These are phyloP conservation scores for Hypoxylon sp. DNA, from an alignment of 2,329 filamentous ascomycete species.

Conservation along the genomic window DNA sequence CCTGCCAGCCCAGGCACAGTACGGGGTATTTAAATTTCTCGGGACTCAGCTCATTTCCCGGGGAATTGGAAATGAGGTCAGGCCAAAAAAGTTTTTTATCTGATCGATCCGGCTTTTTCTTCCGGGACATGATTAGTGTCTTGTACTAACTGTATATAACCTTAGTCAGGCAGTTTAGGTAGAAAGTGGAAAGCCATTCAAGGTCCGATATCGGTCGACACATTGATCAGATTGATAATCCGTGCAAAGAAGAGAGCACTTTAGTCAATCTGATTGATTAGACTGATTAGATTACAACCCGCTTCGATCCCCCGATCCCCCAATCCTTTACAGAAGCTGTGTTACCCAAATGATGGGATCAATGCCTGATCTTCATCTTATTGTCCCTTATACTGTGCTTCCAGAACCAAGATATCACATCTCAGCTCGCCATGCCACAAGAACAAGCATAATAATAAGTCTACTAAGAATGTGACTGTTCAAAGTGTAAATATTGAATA, in stretches of 20 bases:
- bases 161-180: constrained; percentile 20
- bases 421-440: background rate
- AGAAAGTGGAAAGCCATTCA: constrained; percentile 4
- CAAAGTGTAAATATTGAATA: background rate
- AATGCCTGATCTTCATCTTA: constrained; percentile 12
- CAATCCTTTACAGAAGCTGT: constrained; percentile 30
- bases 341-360: constrained; percentile 19
- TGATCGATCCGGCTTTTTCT: constrained; percentile 32
- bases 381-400: constrained; percentile 28
- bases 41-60: constrained; percentile 38
- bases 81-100: constrained; percentile 24
- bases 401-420: constrained; percentile 15
- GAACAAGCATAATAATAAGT: background rate
- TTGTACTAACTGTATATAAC: constrained; percentile 27
- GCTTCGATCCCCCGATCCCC: constrained; percentile 36
- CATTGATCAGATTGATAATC: constrained; percentile 51
- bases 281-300: constrained; percentile 43
- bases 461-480: background rate
- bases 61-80: constrained; percentile 36
- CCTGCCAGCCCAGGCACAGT: constrained; percentile 8
- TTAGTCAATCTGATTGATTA: constrained; percentile 50
- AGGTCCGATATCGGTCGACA: constrained; percentile 31
- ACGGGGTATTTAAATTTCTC: constrained; percentile 29
- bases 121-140: constrained; percentile 11
- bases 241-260: constrained; percentile 5